These are phyloP conservation scores for Cystoisospora suis DNA, from an alignment of 169 alveolate species.

Conservation along the genomic window DNA sequence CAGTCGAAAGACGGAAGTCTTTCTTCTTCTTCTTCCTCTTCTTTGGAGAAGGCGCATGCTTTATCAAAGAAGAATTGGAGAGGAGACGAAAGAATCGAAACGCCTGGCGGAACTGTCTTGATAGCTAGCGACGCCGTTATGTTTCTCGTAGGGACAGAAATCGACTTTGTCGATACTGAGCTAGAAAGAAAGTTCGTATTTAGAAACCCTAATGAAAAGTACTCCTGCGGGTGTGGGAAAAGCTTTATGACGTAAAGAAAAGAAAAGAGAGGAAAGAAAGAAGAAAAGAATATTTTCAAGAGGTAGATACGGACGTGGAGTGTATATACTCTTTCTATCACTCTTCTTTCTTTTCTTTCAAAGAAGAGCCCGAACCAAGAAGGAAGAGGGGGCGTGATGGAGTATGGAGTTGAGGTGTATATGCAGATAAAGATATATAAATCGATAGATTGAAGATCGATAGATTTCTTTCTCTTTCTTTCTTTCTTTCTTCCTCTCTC, in stretches of 20 bases:
- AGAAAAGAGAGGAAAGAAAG: too few species aligned
- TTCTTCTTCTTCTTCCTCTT: background rate
- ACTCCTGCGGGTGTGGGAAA: constrained; percentile 66
- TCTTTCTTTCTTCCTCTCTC: too few species aligned
- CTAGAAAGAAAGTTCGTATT: constrained; percentile 53
- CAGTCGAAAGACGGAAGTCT: background rate
- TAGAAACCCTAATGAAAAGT: constrained; percentile 62
- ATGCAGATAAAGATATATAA: background rate
- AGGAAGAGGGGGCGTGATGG: too few species aligned
- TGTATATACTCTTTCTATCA: too few species aligned
- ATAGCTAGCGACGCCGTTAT: constrained; percentile 64
- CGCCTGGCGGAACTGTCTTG: constrained; percentile 43
- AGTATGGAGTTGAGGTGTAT: too few species aligned
- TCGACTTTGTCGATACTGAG: constrained; percentile 65
- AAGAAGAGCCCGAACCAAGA: too few species aligned
- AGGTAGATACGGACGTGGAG: too few species aligned
- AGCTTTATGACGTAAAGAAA: constrained; percentile 55
- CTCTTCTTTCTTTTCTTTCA: too few species aligned
- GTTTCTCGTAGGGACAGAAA: constrained; percentile 64
- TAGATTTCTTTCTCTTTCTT: too few species aligned
- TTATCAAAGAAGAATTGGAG: background rate
- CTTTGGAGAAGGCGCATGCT: background rate
- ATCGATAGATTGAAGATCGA: background rate
- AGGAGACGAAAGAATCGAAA: constrained; percentile 41
- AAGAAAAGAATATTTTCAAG: too few species aligned